Percentiles rank a stretch among this genome's conserved stretches.
Conservation (phyloP, 805 yeast genomes). For the Teunomyces pallodes region DNA sequence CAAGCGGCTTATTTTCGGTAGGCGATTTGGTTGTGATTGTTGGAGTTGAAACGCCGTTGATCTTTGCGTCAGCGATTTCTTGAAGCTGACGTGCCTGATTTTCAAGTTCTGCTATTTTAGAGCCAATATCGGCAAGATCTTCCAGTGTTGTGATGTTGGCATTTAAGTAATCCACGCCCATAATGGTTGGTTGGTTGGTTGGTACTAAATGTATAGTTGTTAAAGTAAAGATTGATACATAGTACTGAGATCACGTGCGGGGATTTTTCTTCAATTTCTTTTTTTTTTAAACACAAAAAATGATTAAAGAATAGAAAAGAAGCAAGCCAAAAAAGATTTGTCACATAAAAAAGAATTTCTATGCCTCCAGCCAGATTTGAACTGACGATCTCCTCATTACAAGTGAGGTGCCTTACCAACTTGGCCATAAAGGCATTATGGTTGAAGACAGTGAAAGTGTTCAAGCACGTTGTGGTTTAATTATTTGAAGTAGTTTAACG, state of each 20-base stretch:
- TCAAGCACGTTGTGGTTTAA: too few relatives aligned
- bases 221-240: neutral
- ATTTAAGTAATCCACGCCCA: slow-evolving; percentile 28
- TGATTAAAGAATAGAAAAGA: too few relatives aligned
- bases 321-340: too few relatives aligned
- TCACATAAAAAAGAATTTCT: too few relatives aligned
- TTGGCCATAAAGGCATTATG: too few relatives aligned
- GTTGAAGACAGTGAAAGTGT: too few relatives aligned
- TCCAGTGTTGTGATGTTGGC: slow-evolving; percentile 28
- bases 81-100: slow-evolving; percentile 10
- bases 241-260: too few relatives aligned
- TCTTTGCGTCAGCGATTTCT: slow-evolving; percentile 14
- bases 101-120: slow-evolving; percentile 24
- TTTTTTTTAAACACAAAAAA: too few relatives aligned
- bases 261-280: neutral
- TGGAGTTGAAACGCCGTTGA: neutral
- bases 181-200: neutral
- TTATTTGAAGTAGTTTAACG: too few relatives aligned
- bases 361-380: too few relatives aligned
- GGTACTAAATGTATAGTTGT: neutral
- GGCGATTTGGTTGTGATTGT: neutral
- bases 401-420: too few relatives aligned
- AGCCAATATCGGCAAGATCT: slow-evolving; percentile 32
- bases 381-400: too few relatives aligned
- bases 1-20: slow-evolving; percentile 13